These are phyloP conservation scores for Leishmania major DNA, from an alignment of 208 protist species.

Conservation along the genomic window DNA sequence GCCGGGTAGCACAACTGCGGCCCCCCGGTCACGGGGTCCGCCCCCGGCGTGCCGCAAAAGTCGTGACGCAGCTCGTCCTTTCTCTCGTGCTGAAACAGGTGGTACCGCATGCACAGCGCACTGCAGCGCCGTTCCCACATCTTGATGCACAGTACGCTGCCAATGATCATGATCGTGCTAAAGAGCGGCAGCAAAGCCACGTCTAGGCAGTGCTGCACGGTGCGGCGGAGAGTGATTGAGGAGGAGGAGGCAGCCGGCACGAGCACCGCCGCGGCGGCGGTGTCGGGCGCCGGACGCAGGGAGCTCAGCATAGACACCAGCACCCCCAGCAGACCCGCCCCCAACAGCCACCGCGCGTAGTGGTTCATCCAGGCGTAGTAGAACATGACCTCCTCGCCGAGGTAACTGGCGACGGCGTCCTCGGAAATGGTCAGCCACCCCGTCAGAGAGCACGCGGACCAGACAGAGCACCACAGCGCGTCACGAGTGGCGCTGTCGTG, in stretches of 20 bases:
- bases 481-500: slow-evolving; percentile 46
- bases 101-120: slow-evolving; percentile 38
- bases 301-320: slow-evolving; percentile 30
- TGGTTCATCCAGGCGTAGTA: slow-evolving; percentile 87
- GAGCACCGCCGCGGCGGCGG: not conserved
- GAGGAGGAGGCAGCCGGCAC: not conserved
- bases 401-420: slow-evolving; percentile 47
- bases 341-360: slow-evolving; percentile 62
- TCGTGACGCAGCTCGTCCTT: slow-evolving; percentile 47
- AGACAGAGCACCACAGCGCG: slow-evolving; percentile 23
- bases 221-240: slow-evolving; percentile 6
- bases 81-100: slow-evolving; percentile 45
- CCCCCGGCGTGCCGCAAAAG: slow-evolving; percentile 41
- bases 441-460: slow-evolving; percentile 9
- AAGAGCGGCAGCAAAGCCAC: slow-evolving; percentile 38
- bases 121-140: slow-evolving; percentile 64
- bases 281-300: slow-evolving; percentile 11
- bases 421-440: slow-evolving; percentile 22
- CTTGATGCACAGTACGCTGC: slow-evolving; percentile 61
- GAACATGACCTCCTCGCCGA: slow-evolving; percentile 64
- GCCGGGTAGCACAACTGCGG: slow-evolving; percentile 45
- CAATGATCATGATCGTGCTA: slow-evolving; percentile 46
- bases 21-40: slow-evolving; percentile 45
- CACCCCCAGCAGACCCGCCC: slow-evolving; percentile 34
- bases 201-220: slow-evolving; percentile 21